These are phyloP conservation scores for Phytophthora kernoviae DNA, from an alignment of 352 stramenopile species.

Conservation along the genomic window DNA sequence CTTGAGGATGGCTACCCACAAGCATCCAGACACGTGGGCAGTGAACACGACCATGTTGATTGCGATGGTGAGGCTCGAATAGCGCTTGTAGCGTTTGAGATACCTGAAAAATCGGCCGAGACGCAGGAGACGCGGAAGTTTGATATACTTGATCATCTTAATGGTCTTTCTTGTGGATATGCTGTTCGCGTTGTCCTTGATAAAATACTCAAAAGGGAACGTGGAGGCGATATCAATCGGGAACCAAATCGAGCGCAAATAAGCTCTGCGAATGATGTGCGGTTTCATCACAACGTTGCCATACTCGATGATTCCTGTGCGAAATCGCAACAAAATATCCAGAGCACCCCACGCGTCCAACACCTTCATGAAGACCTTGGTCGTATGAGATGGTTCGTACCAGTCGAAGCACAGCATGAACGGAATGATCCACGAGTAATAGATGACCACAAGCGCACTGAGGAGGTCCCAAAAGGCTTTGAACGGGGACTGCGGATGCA, in stretches of 20 bases:
- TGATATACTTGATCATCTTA: conserved; percentile 81
- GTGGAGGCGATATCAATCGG: conserved; percentile 61
- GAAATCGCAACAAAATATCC: conserved; percentile 61
- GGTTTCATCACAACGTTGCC: conserved; percentile 64
- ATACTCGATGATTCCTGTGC: conserved; percentile 64
- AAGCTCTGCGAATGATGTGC: conserved; percentile 43
- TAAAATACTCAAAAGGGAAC: conserved; percentile 63
- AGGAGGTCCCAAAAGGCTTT: conserved; percentile 67
- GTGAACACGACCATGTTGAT: conserved; percentile 59
- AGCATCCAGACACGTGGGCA: conserved; percentile 54
- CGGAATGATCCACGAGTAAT: conserved; percentile 77
- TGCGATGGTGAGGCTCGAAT: conserved; percentile 56
- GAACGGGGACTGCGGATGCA: conserved; percentile 55
- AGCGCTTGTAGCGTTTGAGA: conserved; percentile 63
- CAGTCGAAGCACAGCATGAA: conserved; percentile 79
- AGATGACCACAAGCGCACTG: conserved; percentile 59
- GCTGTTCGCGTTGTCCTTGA: conserved; percentile 33
- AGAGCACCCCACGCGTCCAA: conserved; percentile 55
- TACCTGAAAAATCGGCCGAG: conserved; percentile 67
- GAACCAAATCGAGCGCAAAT: conserved; percentile 66
- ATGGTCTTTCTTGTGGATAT: conserved; percentile 69
- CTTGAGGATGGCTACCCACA: conserved; percentile 61
- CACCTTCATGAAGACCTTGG: conserved; percentile 46
- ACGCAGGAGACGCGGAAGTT: conserved; percentile 58
- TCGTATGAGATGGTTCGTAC: conserved; percentile 37